Base-by-base conservation (phyloP, 2,329 filamentous ascomycete species). In the Colletotrichum sp. region DNA sequence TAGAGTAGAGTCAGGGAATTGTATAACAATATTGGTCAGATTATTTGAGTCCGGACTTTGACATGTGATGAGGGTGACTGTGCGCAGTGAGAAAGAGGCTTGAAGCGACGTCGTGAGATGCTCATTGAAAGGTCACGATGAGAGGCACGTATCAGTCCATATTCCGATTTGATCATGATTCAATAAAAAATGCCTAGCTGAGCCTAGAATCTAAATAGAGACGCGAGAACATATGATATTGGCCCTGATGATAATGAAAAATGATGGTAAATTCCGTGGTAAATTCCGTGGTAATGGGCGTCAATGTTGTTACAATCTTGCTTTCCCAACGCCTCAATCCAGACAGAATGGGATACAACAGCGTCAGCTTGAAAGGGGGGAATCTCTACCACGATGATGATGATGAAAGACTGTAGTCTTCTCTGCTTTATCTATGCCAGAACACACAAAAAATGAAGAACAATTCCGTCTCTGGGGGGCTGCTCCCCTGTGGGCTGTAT, bases 231-330 rank as follows among this genome's bases (percentile, higher is more conserved):
- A 26, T 26, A 55, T 68, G 63, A 26, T 39, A 18, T 24, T 62
- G 28, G 15, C 16, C 44, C 18, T 68, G 44, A 68, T 34, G 36
- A 34, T 70, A 26, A 52, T 52, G 15, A 8, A 49, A 52, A 34
- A 32, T 36, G 57, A 39, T 70, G 26, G 26, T 28, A 28, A 28
- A 28, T 28, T 28, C 24, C 24, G 24, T 24, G 24, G 57, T 63
- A 26, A 44, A 55, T 57, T 57, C 62, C 62, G 62, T 44, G 9
- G 65, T 36, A 52, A 52, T 28, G 32, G 32, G 62, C 24, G 65
- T 36, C 28, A 52, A 26, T 60, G 55, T 69, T 69, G 67, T 60
- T 62, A 69, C 67, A 62, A 69, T 69, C 68, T 70, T 69, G 44
- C 44, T 52, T 52, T 52, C 44, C 44, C 49, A 68, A 55, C 65